Percentiles rank a stretch among this genome's conserved stretches.
These are phyloP conservation scores for Entonaema liquescens DNA, from an alignment of 495 filamentous ascomycete species.

Conservation along the genomic window DNA sequence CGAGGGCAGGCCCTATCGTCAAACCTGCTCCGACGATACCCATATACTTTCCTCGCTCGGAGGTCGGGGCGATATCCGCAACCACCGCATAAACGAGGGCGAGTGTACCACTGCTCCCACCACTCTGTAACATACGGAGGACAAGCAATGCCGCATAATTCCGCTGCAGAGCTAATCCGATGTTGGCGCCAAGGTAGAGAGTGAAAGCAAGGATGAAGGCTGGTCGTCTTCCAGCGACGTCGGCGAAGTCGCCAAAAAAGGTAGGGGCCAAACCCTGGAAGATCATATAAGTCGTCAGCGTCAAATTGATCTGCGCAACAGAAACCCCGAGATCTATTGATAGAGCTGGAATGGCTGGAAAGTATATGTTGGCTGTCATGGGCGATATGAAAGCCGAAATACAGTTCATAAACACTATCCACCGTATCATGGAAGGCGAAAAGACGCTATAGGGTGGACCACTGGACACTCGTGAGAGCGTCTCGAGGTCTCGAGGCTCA, in stretches of 20 bases:
- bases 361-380: constrained; percentile 82
- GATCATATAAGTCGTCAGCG: constrained; percentile 71
- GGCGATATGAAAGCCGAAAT: constrained; percentile 74
- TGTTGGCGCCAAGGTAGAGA: constrained; percentile 69
- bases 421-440: constrained; percentile 61
- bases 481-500: constrained; percentile 33
- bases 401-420: constrained; percentile 72
- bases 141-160: constrained; percentile 68
- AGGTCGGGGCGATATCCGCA: constrained; percentile 66
- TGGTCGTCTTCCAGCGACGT: constrained; percentile 65
- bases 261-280: constrained; percentile 68
- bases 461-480: constrained; percentile 47
- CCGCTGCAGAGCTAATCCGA: constrained; percentile 69
- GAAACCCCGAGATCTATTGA: constrained; percentile 65
- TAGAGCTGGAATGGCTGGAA: constrained; percentile 71
- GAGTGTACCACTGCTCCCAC: constrained; percentile 65
- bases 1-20: constrained; percentile 64
- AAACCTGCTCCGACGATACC: constrained; percentile 61
- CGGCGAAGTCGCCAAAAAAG: constrained; percentile 67
- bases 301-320: constrained; percentile 70
- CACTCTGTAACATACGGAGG: constrained; percentile 69
- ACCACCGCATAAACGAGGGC: constrained; percentile 68
- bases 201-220: constrained; percentile 66
- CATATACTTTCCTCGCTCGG: constrained; percentile 69
- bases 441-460: constrained; percentile 65